phyloP scores from a whole-genome alignment of 305 asterid species.

The Solanum chacoense region DNA sequence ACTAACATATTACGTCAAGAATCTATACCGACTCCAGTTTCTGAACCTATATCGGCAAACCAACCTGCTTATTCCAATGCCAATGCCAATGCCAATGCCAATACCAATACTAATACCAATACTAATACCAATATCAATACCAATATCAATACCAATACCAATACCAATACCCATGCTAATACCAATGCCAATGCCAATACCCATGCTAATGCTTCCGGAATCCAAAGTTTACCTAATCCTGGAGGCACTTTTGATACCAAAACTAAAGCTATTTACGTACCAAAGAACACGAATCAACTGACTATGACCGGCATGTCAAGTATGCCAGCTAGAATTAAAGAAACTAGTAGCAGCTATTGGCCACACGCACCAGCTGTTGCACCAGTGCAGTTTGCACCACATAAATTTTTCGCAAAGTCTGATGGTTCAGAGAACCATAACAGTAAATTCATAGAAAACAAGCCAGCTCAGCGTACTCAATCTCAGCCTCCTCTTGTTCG shows the following conservation, averaged over 20 bases:
- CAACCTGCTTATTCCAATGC: background rate
- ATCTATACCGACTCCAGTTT: constrained; percentile 1
- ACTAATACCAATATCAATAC: background rate
- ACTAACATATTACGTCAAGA: background rate
- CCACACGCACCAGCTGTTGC: constrained; percentile 14
- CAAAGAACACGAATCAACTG: constrained; percentile 7
- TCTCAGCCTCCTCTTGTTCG: constrained; percentile 11
- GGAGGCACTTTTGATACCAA: constrained; percentile 1
- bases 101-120: background rate
- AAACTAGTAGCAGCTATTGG: background rate
- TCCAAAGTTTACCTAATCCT: constrained; percentile 7
- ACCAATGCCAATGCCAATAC: background rate
- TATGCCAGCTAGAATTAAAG: constrained; percentile 10
- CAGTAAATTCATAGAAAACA: background rate
- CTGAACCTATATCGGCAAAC: background rate
- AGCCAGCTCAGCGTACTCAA: background rate
- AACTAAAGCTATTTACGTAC: background rate
- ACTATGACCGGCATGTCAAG: constrained; percentile 10
- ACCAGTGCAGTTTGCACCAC: constrained; percentile 13
- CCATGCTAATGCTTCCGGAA: background rate
- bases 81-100: background rate
- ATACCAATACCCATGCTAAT: background rate
- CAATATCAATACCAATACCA: background rate
- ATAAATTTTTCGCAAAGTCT: background rate
- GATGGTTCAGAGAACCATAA: constrained; percentile 7